Percentiles rank a stretch among this genome's conserved stretches.
Evolutionary conservation across 192 early-diverging fungal genomes (phyloP).

Genomic region (Coemansia sp.): DNA sequence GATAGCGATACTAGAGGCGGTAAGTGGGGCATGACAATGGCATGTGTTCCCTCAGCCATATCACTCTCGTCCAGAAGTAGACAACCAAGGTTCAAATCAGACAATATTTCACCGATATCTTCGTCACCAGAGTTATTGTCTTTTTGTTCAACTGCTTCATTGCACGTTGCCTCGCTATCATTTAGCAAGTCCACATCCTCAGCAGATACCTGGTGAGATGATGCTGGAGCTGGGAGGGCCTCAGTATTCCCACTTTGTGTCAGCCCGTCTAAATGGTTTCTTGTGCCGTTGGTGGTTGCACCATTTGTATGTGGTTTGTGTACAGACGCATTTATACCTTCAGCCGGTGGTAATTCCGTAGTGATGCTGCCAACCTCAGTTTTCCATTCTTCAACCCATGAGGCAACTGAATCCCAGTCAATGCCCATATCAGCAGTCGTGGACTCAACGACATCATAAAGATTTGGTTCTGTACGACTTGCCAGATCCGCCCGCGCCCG

Average conservation of each 20-base stretch:
- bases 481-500: slow-evolving; percentile 43
- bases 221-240: too few relatives aligned
- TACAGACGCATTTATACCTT: too few relatives aligned
- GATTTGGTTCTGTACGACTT: slow-evolving; percentile 33
- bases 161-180: slow-evolving; percentile 3
- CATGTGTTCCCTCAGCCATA: slow-evolving; percentile 20
- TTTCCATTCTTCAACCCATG: slow-evolving; percentile 39
- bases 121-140: slow-evolving; percentile 7
- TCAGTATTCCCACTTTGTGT: too few relatives aligned
- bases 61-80: slow-evolving; percentile 21
- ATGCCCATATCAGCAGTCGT: slow-evolving; percentile 26
- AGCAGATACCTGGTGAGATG: neutral
- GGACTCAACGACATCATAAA: slow-evolving; percentile 26
- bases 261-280: too few relatives aligned
- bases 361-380: slow-evolving; percentile 16
- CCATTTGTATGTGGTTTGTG: too few relatives aligned
- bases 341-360: too few relatives aligned
- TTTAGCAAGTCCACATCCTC: neutral
- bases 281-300: too few relatives aligned
- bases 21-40: slow-evolving; percentile 29
- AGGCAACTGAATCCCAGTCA: slow-evolving; percentile 19
- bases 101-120: slow-evolving; percentile 22
- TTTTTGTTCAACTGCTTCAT: neutral
- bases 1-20: slow-evolving; percentile 25
- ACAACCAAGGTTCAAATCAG: slow-evolving; percentile 21